Base-by-base conservation (phyloP, 768 basidiomycete genomes). In the Austroboletus festivus region DNA sequence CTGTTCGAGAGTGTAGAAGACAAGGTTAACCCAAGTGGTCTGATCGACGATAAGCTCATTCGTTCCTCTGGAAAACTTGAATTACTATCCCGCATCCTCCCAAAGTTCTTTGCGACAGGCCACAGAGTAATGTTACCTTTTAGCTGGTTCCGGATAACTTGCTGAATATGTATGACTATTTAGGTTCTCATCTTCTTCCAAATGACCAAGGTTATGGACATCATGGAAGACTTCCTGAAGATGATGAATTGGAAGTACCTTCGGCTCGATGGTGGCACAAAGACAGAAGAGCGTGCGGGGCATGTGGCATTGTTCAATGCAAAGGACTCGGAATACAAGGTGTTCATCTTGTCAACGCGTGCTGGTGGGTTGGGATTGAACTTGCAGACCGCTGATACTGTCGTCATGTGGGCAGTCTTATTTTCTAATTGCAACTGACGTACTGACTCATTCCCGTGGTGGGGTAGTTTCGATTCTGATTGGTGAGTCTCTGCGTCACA, bases 141-240 rank as follows among this genome's bases (percentile, higher is more conserved):
- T 16, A n/a, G n/a, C 1, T 10, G 33, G 1, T 5, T 33, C 4
- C 5, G 30, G 16, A 31, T 7, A 20, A 39, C 18, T 4, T 56
- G 30, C 11, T 51, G 8, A 45, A 46, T 44, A 35, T 18, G 37
- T 42, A n/a, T 46, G 47, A 38, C 47, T 13, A 43, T 39, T 0
- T 54, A 93, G 89, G 91, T 95, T 39, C 82, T 99, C 48, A 97
- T 99, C 59, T 98, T 99, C 82, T 98, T 98, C 85, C 96, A 99
- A 71, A 97, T 98, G 96, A 97, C 94, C 15, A 90, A 93, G 62
- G 92, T 97, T 59, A 96, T 98, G 94, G 91, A 95, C 54, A 93
- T 96, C 64, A 92, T 95, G 83, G 91, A 92, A 60, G 94, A 97
- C 60, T 97, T 93, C 61, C 70, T 96, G 61, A 89, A 87, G 64